Evolutionary conservation across 352 stramenopile species (phyloP), one percentile per base, ranked within the genome.

Genomic region (Globisporangium viniferum): DNA sequence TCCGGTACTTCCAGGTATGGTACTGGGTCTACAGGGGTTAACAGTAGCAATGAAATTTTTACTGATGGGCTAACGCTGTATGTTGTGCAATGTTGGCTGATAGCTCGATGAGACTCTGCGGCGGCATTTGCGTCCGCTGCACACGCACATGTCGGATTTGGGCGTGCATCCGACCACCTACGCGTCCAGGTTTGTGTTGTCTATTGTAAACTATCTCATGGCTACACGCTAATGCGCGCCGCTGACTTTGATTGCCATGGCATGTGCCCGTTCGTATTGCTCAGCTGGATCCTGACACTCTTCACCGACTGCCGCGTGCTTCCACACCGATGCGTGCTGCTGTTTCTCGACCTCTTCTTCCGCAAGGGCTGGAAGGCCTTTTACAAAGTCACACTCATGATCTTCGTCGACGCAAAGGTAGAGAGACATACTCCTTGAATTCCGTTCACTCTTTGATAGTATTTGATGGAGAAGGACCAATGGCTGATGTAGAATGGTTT

Each of bases 201-300:
- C 24, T 24, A 24, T 24, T 24, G 24, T 24, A 24, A 24, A 24
- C 24, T 24, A 24, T 24, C 0, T 24, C 24, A 24, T 24, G 24
- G 24, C 24, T 24, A 24, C 24, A 24, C 24, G 24, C 24, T 24
- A 24, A 24, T 24, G 24, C 24, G 24, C 24, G 24, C 24, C 24
- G 24, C 24, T 24, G 24, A 24, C 0, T 24, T 24, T 24, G 24
- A 24, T 24, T 24, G 24, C 0, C 24, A 24, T 24, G 24, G 24
- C 24, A 24, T 24, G 24, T 24, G 24, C 24, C 24, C 24, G 0
- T 24, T 24, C 24, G 24, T 24, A 24, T 24, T 41, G 8, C 35
- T 49, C 49, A 86, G 78, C 59, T 86, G 78, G 78, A 81, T 86
- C 33, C 49, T 86, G 58, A 86, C 76, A 22, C 64, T 84, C n/a